Conservation (phyloP, 2,329 filamentous ascomycete genomes). For the Cryphonectria nitschkei region DNA sequence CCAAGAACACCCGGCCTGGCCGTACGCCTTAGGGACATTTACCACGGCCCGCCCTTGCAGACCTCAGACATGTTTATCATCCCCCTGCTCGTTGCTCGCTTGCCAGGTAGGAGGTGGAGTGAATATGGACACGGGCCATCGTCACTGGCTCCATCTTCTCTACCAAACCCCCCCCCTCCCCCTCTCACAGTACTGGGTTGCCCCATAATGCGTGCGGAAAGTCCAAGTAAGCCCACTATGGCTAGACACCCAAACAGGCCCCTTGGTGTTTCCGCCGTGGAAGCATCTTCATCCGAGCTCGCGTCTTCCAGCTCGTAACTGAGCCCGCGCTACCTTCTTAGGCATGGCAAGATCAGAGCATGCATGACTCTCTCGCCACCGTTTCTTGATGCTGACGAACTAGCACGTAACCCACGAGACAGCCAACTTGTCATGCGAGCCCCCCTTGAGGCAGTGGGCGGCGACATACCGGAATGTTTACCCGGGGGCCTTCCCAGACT, state of each 20-base stretch:
- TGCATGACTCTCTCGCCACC: neutral
- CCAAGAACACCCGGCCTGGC: neutral
- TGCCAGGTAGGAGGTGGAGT: neutral
- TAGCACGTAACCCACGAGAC: neutral
- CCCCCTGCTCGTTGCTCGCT: neutral
- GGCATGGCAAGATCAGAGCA: neutral
- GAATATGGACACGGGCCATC: neutral
- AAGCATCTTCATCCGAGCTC: neutral
- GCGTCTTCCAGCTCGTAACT: neutral
- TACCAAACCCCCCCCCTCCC: neutral
- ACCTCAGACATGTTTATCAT: neutral
- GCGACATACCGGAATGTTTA: neutral
- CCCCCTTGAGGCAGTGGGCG: too few species aligned
- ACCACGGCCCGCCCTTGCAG: slow-evolving; percentile 1
- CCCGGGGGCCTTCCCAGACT: neutral
- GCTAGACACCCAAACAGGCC: neutral
- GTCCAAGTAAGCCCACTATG: neutral
- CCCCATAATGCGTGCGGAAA: neutral
- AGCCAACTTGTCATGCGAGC: neutral
- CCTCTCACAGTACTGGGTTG: neutral
- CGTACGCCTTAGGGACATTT: neutral
- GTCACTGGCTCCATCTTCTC: neutral
- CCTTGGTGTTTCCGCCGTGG: neutral
- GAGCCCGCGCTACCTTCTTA: neutral
- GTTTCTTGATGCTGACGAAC: neutral